A percentile compares a stretch with the other conserved stretches of the same genome.
These are phyloP conservation scores for Aspergillus sclerotiicarbonarius DNA, from an alignment of 495 filamentous ascomycete species.

Conservation along the genomic window DNA sequence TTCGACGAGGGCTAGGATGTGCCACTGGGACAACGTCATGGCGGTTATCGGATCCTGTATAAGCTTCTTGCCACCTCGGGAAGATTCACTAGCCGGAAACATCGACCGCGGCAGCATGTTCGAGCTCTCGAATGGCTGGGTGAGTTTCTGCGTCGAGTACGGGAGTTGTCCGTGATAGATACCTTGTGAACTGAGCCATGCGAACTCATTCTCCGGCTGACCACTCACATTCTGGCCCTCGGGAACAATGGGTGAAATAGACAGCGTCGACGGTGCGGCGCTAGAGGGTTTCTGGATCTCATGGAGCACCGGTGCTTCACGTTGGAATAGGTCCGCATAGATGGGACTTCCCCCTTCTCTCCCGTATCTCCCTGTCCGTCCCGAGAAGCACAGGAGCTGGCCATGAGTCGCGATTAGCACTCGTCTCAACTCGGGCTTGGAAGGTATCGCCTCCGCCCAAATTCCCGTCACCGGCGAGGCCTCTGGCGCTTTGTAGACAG, in stretches of 20 bases:
- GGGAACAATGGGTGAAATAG: conserved; percentile 70
- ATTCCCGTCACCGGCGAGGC: conserved; percentile 75
- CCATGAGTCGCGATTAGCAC: conserved; percentile 75
- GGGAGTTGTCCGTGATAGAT: conserved; percentile 79
- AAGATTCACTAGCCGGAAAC: conserved; percentile 64
- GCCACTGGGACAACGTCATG: conserved; percentile 89
- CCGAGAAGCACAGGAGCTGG: conserved; percentile 73
- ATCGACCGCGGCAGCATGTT: conserved; percentile 72
- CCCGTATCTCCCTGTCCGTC: conserved; percentile 68
- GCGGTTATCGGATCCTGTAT: conserved; percentile 69
- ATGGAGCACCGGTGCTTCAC: conserved; percentile 71
- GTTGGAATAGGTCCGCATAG: conserved; percentile 83
- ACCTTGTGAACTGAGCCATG: conserved; percentile 85
- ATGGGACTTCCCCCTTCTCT: conserved; percentile 79
- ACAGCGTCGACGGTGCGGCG: conserved; percentile 61
- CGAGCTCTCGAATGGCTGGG: conserved; percentile 62
- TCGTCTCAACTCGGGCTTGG: conserved; percentile 65
- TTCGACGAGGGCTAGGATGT: conserved; percentile 82
- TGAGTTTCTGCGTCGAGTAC: conserved; percentile 44
- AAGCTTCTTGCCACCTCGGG: conserved; percentile 60
- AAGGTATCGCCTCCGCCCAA: conserved; percentile 70
- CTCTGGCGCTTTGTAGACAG: conserved; percentile 74
- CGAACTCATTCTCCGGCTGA: conserved; percentile 69
- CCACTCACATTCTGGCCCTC: conserved; percentile 46
- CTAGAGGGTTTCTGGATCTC: conserved; percentile 58